Percentiles rank a stretch among this genome's conserved stretches.
phyloP scores from a whole-genome alignment of 306 rosid species.

The Gastrolobium villosum region DNA sequence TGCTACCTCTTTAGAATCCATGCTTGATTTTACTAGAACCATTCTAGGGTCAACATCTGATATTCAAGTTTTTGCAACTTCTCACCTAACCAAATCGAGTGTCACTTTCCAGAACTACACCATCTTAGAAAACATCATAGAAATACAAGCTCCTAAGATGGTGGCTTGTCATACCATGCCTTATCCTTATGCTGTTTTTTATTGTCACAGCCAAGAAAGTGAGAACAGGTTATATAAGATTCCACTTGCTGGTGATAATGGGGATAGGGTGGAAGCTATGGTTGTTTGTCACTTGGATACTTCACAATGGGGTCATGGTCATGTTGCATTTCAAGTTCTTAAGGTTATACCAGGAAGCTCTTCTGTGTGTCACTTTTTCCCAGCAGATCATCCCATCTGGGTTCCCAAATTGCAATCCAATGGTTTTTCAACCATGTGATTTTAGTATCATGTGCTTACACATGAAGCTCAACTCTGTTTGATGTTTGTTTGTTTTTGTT shows the following conservation, averaged over 20 bases:
- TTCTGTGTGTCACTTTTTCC: constrained; percentile 88
- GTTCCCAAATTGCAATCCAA: constrained; percentile 49
- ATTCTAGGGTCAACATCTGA: constrained; percentile 51
- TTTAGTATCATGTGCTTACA: neutral
- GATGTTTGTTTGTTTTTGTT: no score
- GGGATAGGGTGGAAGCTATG: constrained; percentile 69
- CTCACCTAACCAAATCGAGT: constrained; percentile 59
- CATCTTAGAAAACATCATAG: constrained; percentile 52
- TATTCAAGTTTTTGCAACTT: constrained; percentile 55
- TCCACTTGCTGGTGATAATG: constrained; percentile 65
- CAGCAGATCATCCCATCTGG: constrained; percentile 73
- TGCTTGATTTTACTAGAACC: constrained; percentile 62
- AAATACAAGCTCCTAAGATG: constrained; percentile 64
- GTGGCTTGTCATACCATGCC: constrained; percentile 91
- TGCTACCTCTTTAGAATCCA: constrained; percentile 80
- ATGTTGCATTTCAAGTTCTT: constrained; percentile 73
- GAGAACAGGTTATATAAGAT: constrained; percentile 62
- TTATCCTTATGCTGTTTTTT: constrained; percentile 77
- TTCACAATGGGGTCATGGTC: constrained; percentile 72
- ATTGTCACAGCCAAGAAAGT: constrained; percentile 70
- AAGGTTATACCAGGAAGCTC: constrained; percentile 63
- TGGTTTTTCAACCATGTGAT: constrained; percentile 41
- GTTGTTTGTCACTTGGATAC: constrained; percentile 87
- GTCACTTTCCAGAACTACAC: constrained; percentile 78
- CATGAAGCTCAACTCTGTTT: no score